Evolutionary conservation across 2,329 filamentous ascomycete species (phyloP).

Genomic region (Aschersonia sp.): DNA sequence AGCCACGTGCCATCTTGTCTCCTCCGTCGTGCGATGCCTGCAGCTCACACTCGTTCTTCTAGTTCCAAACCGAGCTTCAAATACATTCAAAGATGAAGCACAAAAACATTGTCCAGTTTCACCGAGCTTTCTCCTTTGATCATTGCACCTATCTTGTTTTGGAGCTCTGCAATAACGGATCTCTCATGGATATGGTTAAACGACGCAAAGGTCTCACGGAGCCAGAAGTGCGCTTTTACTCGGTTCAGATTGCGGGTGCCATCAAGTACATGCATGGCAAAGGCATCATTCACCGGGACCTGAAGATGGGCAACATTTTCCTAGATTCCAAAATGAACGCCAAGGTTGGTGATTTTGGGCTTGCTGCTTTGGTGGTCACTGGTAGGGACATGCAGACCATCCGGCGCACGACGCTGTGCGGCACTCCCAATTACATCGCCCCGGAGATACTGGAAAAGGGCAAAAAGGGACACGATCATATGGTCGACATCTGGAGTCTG

Average conservation of each 20-base stretch:
- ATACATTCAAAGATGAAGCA: constrained; percentile 98
- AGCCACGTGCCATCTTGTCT: neutral
- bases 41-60: neutral
- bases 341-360: constrained; percentile 93
- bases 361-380: constrained; percentile 82
- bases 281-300: constrained; percentile 88
- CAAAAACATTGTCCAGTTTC: constrained; percentile 89
- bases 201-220: constrained; percentile 80
- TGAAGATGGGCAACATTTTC: constrained; percentile 98
- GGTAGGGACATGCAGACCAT: constrained; percentile 77
- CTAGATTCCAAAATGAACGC: constrained; percentile 91
- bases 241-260: constrained; percentile 87
- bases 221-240: constrained; percentile 85
- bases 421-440: constrained; percentile 96
- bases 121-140: constrained; percentile 82
- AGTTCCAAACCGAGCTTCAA: constrained; percentile 75
- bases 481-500: constrained; percentile 96
- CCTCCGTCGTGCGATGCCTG: neutral
- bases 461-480: constrained; percentile 89
- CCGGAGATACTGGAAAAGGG: constrained; percentile 92
- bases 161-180: constrained; percentile 89
- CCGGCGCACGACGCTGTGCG: constrained; percentile 83
- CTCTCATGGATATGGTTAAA: constrained; percentile 95
- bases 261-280: constrained; percentile 97
- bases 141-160: constrained; percentile 86